These are phyloP conservation scores for Coemansia biformis DNA, from an alignment of 192 early-diverging fungal species.

Conservation along the genomic window DNA sequence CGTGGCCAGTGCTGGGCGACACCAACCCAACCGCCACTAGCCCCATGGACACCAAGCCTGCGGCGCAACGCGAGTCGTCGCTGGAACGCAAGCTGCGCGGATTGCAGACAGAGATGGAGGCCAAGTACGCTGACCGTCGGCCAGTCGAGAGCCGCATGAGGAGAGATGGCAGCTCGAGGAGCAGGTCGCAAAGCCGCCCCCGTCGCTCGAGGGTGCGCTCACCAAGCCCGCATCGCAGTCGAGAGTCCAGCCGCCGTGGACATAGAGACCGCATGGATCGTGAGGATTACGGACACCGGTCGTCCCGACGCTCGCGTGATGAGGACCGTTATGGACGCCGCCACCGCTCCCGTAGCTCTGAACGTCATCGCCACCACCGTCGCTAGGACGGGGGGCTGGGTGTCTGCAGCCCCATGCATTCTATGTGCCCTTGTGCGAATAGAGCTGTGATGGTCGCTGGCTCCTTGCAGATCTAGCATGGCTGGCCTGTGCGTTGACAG, in stretches of 20 bases:
- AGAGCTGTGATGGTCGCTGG: no score
- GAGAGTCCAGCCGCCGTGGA: constrained; percentile 2
- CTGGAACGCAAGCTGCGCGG: constrained; percentile 10
- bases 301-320: constrained; percentile 3
- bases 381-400: no score
- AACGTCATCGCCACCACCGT: background rate
- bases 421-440: no score
- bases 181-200: background rate
- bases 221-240: background rate
- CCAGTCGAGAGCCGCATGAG: no score
- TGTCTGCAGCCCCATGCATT: no score
- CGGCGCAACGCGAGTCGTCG: background rate
- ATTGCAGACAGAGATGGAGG: constrained; percentile 15
- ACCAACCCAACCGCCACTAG: background rate
- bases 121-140: constrained; percentile 10
- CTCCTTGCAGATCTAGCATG: no score
- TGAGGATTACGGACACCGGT: no score
- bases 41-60: background rate
- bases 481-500: no score
- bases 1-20: constrained; percentile 39
- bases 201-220: background rate
- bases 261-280: background rate
- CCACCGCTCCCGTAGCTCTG: constrained; percentile 17
- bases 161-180: no score
- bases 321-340: constrained; percentile 1